Evolutionary conservation across 495 filamentous ascomycete species (phyloP).

Genomic region (Penicillium egyptiacum): DNA sequence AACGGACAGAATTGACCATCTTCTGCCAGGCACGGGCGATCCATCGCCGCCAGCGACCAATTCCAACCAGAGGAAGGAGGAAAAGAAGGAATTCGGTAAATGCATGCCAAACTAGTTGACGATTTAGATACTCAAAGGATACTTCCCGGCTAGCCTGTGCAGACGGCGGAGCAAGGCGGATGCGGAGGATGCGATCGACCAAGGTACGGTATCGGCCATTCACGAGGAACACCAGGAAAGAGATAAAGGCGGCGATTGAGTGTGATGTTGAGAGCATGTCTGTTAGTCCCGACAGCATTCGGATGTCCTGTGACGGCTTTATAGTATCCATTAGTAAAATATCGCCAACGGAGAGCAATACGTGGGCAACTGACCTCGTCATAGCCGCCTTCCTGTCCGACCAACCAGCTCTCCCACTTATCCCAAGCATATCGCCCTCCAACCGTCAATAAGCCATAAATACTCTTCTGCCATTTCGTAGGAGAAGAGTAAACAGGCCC

Average conservation of each 20-base stretch:
- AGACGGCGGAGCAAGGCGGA: constrained; percentile 80
- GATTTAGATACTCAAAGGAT: constrained; percentile 95
- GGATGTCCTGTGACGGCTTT: constrained; percentile 50
- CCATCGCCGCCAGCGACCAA: constrained; percentile 90
- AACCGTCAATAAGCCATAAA: constrained; percentile 84
- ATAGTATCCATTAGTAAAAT: constrained; percentile 26
- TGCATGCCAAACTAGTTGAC: constrained; percentile 97
- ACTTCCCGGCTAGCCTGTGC: constrained; percentile 85
- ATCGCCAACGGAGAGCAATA: background rate
- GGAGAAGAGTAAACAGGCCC: constrained; percentile 60
- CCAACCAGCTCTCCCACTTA: constrained; percentile 85
- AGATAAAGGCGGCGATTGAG: constrained; percentile 74
- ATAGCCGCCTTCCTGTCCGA: constrained; percentile 70
- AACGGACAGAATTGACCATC: constrained; percentile 61
- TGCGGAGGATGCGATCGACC: constrained; percentile 79
- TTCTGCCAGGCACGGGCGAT: constrained; percentile 79
- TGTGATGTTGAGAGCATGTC: constrained; percentile 68
- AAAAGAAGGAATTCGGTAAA: constrained; percentile 98
- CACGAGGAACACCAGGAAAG: constrained; percentile 85
- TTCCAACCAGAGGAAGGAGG: constrained; percentile 88
- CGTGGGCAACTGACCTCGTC: constrained; percentile 49
- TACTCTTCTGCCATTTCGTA: constrained; percentile 73
- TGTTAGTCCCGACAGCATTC: constrained; percentile 65
- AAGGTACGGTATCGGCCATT: constrained; percentile 91
- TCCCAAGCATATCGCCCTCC: constrained; percentile 85